Percentiles rank a stretch among this genome's conserved stretches.
Evolutionary conservation across 169 alveolate species (phyloP).

Genomic region (Haemoproteus tartakovskyi): DNA sequence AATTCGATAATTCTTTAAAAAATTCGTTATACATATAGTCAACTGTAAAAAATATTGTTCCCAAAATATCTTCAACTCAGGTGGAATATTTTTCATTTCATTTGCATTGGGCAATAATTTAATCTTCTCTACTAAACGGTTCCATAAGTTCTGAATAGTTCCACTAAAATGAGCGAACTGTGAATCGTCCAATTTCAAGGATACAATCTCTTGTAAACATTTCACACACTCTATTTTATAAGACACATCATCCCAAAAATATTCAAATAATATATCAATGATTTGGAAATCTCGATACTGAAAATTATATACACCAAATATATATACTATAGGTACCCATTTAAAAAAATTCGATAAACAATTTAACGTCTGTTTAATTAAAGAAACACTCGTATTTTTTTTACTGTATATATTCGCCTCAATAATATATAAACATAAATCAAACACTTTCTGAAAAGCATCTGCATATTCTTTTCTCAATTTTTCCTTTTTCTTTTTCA

Average conservation of each 20-base stretch:
- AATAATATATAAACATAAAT: constrained; percentile 89
- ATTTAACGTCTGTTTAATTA: constrained; percentile 88
- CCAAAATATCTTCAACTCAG: constrained; percentile 79
- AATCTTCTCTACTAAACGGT: constrained; percentile 76
- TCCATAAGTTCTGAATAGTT: constrained; percentile 79
- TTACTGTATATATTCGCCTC: constrained; percentile 82
- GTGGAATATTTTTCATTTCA: constrained; percentile 78
- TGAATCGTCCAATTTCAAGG: constrained; percentile 74
- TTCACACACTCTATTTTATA: constrained; percentile 89
- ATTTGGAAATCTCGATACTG: constrained; percentile 70
- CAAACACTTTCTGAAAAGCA: constrained; percentile 82
- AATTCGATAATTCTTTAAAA: constrained; percentile 76
- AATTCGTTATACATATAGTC: constrained; percentile 80
- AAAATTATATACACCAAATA: constrained; percentile 85
- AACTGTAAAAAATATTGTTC: constrained; percentile 85
- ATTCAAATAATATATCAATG: constrained; percentile 80
- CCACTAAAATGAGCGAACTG: constrained; percentile 74
- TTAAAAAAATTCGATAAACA: constrained; percentile 90
- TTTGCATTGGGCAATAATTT: constrained; percentile 82
- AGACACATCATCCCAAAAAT: constrained; percentile 87
- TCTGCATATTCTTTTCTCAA: constrained; percentile 78
- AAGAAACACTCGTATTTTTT: constrained; percentile 76
- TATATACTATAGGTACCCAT: constrained; percentile 94
- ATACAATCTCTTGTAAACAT: constrained; percentile 91
- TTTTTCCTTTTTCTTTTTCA: constrained; percentile 80